Conservation (phyloP, 768 basidiomycete genomes). For the Porpolomopsis calyptriformis region DNA sequence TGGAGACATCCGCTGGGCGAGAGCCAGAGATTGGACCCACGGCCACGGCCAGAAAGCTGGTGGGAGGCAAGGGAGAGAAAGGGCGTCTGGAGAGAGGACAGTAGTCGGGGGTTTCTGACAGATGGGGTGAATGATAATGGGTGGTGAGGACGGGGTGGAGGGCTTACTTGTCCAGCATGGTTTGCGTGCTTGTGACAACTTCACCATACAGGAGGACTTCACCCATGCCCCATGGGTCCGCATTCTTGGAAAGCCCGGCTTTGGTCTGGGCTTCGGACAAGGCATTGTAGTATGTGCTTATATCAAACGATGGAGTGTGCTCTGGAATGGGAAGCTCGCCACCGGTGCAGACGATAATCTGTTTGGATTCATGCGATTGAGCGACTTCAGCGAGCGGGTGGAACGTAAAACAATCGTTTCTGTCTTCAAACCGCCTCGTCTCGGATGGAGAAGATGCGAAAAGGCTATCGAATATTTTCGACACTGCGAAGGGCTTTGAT, state of each 20-base stretch:
- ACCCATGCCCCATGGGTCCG: slow-evolving; percentile 47
- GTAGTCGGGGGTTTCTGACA: slow-evolving; percentile 63
- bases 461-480: too few relatives aligned
- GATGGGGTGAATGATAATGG: not conserved
- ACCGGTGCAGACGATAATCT: slow-evolving; percentile 42
- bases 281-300: slow-evolving; percentile 46
- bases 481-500: too few relatives aligned
- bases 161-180: slow-evolving; percentile 81
- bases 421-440: too few relatives aligned
- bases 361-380: slow-evolving; percentile 22
- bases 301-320: slow-evolving; percentile 67
- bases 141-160: not conserved
- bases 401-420: too few relatives aligned
- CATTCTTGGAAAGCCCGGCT: slow-evolving; percentile 14
- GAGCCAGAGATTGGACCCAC: slow-evolving; percentile 85
- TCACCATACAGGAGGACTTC: slow-evolving; percentile 81
- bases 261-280: slow-evolving; percentile 29
- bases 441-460: too few relatives aligned
- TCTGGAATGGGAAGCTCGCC: slow-evolving; percentile 37
- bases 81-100: slow-evolving; percentile 61
- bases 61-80: slow-evolving; percentile 76
- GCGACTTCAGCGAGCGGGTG: slow-evolving; percentile 10
- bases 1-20: slow-evolving; percentile 85
- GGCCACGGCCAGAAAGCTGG: slow-evolving; percentile 81
- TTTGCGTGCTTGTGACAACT: slow-evolving; percentile 88